These are phyloP conservation scores for Ophiostoma sp. DNA, from an alignment of 2,329 filamentous ascomycete genomes.

Conservation along the genomic window DNA sequence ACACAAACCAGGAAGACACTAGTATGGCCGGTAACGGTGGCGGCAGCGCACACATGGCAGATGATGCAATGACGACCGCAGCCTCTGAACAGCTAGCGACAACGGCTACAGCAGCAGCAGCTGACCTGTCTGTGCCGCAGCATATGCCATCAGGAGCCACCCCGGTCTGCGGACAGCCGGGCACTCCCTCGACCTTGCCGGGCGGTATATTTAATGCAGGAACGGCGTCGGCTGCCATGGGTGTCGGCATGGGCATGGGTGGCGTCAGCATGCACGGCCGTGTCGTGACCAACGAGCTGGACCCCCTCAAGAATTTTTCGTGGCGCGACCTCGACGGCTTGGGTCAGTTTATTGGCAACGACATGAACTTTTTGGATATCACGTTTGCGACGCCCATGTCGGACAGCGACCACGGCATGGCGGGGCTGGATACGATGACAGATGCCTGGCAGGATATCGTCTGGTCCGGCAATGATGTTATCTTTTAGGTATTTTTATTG, in stretches of 20 bases:
- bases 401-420: constrained; percentile 18
- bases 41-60: background rate
- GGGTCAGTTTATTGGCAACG: constrained; percentile 21
- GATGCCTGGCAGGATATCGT: constrained; percentile 22
- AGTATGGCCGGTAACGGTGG: background rate
- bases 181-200: background rate
- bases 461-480: constrained; percentile 21
- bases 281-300: constrained; percentile 1
- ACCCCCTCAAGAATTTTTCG: constrained; percentile 20
- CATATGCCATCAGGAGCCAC: background rate
- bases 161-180: background rate
- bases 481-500: constrained; percentile 6
- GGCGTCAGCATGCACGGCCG: constrained; percentile 4
- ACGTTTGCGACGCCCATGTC: constrained; percentile 21
- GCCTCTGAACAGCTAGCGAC: background rate
- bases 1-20: background rate
- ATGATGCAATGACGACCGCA: background rate
- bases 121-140: background rate
- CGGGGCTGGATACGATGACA: constrained; percentile 16
- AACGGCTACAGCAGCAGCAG: background rate
- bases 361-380: constrained; percentile 20
- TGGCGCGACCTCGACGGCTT: constrained; percentile 21
- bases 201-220: background rate
- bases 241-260: constrained; percentile 5
- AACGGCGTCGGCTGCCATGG: background rate